Conservation (phyloP, 1,139 yeast species). For the Nakaseomyces uthaithaninus region DNA sequence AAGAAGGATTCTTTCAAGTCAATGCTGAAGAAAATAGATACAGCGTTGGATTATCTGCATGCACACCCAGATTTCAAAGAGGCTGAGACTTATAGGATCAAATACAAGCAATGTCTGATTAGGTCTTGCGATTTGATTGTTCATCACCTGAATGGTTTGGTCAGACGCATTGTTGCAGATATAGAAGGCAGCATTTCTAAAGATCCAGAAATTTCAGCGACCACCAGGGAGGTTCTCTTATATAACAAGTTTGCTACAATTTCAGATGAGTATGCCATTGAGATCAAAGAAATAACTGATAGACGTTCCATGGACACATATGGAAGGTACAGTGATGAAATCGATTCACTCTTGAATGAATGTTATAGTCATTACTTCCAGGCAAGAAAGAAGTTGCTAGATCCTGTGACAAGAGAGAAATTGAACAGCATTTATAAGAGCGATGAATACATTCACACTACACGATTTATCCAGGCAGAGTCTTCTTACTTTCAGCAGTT, state of each 20-base stretch:
- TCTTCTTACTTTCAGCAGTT: constrained; percentile 51
- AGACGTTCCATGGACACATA: constrained; percentile 35
- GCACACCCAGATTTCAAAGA: constrained; percentile 54
- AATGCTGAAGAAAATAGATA: constrained; percentile 54
- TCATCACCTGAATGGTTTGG: constrained; percentile 50
- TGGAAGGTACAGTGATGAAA: constrained; percentile 56
- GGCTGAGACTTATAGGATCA: constrained; percentile 56
- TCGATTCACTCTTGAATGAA: constrained; percentile 44
- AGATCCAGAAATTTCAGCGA: constrained; percentile 13
- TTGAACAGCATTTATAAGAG: constrained; percentile 28
- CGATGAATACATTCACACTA: constrained; percentile 15
- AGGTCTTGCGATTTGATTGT: constrained; percentile 70
- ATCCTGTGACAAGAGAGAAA: constrained; percentile 38
- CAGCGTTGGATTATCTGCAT: constrained; percentile 44
- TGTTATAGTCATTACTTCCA: constrained; percentile 56
- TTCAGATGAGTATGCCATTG: constrained; percentile 37
- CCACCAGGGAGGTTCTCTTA: constrained; percentile 45
- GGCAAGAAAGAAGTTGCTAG: constrained; percentile 43
- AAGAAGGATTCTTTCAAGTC: constrained; percentile 45
- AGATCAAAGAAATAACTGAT: constrained; percentile 43
- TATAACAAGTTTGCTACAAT: constrained; percentile 55
- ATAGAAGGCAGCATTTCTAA: constrained; percentile 33
- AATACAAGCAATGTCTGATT: constrained; percentile 80
- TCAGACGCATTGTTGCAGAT: constrained; percentile 43
- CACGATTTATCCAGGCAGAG: constrained; percentile 49